phyloP scores from a whole-genome alignment of 2,329 filamentous ascomycete genomes.

The Diaporthe humulicola region DNA sequence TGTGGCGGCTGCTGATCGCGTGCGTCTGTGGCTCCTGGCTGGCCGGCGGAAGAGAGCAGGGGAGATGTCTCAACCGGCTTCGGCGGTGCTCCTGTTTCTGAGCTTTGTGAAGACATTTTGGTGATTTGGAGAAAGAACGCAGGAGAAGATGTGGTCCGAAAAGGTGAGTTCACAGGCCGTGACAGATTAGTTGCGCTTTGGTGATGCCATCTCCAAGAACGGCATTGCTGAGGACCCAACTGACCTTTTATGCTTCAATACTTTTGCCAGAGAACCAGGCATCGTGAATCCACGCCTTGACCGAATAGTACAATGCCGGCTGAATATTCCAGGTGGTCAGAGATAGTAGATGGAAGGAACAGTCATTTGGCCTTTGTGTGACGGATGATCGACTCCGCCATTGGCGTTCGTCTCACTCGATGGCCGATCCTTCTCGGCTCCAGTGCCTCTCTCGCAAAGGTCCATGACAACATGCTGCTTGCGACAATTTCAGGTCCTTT shows the following conservation, averaged over 20 bases:
- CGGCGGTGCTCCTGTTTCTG: not conserved
- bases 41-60: constrained; percentile 1
- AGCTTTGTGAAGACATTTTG: constrained; percentile 22
- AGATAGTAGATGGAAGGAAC: not conserved
- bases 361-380: constrained; percentile 21
- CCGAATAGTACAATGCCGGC: not conserved
- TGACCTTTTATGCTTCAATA: constrained; percentile 13
- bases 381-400: constrained; percentile 23
- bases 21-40: not conserved
- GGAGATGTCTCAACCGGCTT: constrained; percentile 15
- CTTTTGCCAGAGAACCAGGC: not conserved
- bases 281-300: not conserved
- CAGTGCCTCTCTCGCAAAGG: not conserved
- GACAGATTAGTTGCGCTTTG: not conserved
- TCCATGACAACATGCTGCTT: not conserved
- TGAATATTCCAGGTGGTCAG: constrained; percentile 3
- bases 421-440: constrained; percentile 16
- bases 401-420: constrained; percentile 27
- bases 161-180: not conserved
- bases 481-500: not conserved
- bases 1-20: not conserved
- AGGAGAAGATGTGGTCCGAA: not conserved
- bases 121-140: not conserved
- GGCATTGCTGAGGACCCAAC: not conserved
- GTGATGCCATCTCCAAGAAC: constrained; percentile 8